These are phyloP conservation scores for Tulasnella sp. DNA, from an alignment of 768 basidiomycete species.

Conservation along the genomic window DNA sequence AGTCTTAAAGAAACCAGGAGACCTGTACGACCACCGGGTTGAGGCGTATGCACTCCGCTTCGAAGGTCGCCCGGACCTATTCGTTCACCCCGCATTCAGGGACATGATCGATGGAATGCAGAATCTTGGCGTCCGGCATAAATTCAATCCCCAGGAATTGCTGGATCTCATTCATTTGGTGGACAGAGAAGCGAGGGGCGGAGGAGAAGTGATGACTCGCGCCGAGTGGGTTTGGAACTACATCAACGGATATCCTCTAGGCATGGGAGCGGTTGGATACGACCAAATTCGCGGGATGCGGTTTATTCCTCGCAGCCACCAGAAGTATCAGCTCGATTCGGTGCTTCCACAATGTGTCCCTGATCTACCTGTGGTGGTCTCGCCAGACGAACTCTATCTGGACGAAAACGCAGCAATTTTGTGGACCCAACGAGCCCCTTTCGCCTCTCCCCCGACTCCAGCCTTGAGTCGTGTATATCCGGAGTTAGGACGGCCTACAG, in stretches of 20 bases:
- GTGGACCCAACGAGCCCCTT: constrained; percentile 5
- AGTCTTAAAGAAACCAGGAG: neutral
- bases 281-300: neutral
- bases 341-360: neutral
- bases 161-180: neutral
- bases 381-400: neutral
- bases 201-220: neutral
- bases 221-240: neutral
- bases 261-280: neutral
- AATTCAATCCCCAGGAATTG: neutral
- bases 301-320: neutral
- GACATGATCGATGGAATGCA: neutral
- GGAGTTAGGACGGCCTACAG: neutral
- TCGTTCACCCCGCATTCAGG: neutral
- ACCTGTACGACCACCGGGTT: neutral
- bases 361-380: neutral
- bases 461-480: neutral
- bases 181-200: neutral
- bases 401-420: neutral
- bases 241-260: neutral
- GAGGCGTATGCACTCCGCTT: neutral
- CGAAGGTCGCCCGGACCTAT: neutral
- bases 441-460: neutral
- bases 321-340: neutral
- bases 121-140: neutral